Evolutionary conservation across 345 rosid species (phyloP), one percentile per base, ranked within the genome.

Genomic region (Populus ilicifolia): DNA sequence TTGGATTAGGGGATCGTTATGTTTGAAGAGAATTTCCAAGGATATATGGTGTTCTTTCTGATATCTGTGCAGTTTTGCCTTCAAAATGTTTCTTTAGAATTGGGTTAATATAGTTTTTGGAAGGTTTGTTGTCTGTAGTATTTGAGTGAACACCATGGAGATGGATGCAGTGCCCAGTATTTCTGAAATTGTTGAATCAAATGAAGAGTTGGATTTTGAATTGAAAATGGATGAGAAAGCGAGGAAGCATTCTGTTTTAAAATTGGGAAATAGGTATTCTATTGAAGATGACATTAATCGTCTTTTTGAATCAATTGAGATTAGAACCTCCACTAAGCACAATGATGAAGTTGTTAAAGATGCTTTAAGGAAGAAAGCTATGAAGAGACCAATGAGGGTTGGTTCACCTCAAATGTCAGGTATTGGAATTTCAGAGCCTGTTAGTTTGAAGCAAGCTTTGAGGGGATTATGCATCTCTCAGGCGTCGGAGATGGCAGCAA

Each of bases 401-500:
- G 83, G 90, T 68, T 86, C 90, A 48, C 85, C 89, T 71, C 90
- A 88, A 25, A 86, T 86, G 5, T 84, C 89, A 14, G 90, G 90
- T 38, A 92, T 90, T 71, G 97, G 93, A 70, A 88, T 90, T 78
- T 87, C 94, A 10, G 91, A 90, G 77, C 88, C 85, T 29, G 87
- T 80, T 83, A 92, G 89, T 82, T 86, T 92, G 88, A 92, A 92
- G 87, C 97, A 92, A 88, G 97, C 97, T 43, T 79, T 92, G 76
- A 86, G 97, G 81, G 93, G 94, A 41, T 86, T 92, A 72, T 92
- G 90, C 79, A 92, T 92, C 70, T 89, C 94, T 70, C 97, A 92
- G 85, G 97, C 97, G 61, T 90, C 94, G 1, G 94, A 92, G 80
- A 87, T 89, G 91, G 97, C 97, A 77, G 97, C 97, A 38, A 87